Evolutionary conservation across 2,329 filamentous ascomycete species (phyloP).

Genomic region (Aspergillus sp.): DNA sequence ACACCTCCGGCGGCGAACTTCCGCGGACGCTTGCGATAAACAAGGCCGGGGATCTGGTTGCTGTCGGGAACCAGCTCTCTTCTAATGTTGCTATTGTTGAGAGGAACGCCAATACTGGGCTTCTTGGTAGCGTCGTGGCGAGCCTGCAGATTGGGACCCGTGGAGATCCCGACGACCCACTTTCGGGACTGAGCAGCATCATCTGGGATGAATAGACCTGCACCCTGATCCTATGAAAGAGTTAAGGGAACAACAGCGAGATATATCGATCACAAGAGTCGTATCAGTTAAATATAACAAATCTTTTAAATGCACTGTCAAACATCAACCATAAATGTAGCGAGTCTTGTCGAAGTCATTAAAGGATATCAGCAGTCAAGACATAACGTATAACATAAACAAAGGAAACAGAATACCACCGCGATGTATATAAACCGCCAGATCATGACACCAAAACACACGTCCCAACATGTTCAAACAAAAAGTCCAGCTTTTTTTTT

Average conservation of each 20-base stretch:
- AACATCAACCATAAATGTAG: slow-evolving; percentile 8
- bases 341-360: background rate
- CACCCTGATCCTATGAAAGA: background rate
- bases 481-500: slow-evolving; percentile 30
- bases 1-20: slow-evolving; percentile 62
- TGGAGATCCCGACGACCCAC: slow-evolving; percentile 22
- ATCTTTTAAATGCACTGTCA: slow-evolving; percentile 1
- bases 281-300: background rate
- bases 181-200: slow-evolving; percentile 36
- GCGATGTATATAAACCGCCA: slow-evolving; percentile 22
- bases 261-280: background rate
- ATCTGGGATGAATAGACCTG: slow-evolving; percentile 32
- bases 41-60: slow-evolving; percentile 62
- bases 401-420: slow-evolving; percentile 18
- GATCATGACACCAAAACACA: slow-evolving; percentile 12
- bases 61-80: slow-evolving; percentile 64
- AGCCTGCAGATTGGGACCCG: slow-evolving; percentile 30
- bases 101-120: slow-evolving; percentile 60
- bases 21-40: slow-evolving; percentile 71
- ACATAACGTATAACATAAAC: slow-evolving; percentile 1
- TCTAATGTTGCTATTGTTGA: slow-evolving; percentile 61
- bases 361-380: slow-evolving; percentile 7
- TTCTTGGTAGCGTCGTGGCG: slow-evolving; percentile 49
- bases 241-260: background rate
- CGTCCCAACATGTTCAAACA: slow-evolving; percentile 6